A percentile compares a stretch with the other conserved stretches of the same genome.
phyloP scores from a whole-genome alignment of 805 yeast genomes.

The Blastobotrys chiropterorum region DNA sequence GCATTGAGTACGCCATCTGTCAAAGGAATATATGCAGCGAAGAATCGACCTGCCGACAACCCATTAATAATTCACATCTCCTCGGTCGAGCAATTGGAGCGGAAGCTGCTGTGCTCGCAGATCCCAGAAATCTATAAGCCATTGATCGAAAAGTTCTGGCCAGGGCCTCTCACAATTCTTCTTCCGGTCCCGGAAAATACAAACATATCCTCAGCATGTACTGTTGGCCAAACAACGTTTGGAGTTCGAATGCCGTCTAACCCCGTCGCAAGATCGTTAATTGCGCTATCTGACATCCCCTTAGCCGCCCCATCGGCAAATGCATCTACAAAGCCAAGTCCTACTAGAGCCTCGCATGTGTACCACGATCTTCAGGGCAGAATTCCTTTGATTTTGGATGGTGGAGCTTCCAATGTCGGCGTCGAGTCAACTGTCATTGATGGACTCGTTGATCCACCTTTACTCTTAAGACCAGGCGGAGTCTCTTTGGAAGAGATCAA shows the following conservation, averaged over 20 bases:
- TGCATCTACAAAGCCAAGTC: slow-evolving; percentile 92
- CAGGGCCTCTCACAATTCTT: slow-evolving; percentile 89
- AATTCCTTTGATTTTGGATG: slow-evolving; percentile 83
- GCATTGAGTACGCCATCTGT: slow-evolving; percentile 72
- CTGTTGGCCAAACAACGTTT: slow-evolving; percentile 83
- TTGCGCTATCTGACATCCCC: slow-evolving; percentile 78
- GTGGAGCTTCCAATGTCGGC: slow-evolving; percentile 84
- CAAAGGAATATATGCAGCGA: slow-evolving; percentile 71
- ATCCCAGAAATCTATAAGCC: slow-evolving; percentile 66
- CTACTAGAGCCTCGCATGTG: slow-evolving; percentile 85
- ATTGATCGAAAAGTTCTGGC: slow-evolving; percentile 75
- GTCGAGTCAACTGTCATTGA: slow-evolving; percentile 93
- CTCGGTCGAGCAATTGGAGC: slow-evolving; percentile 61
- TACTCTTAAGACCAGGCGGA: slow-evolving; percentile 92
- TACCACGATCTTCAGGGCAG: slow-evolving; percentile 68
- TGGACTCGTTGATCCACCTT: slow-evolving; percentile 79
- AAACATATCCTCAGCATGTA: slow-evolving; percentile 61
- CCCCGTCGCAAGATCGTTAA: slow-evolving; percentile 85
- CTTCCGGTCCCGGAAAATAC: slow-evolving; percentile 44
- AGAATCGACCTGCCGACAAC: slow-evolving; percentile 91
- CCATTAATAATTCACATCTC: slow-evolving; percentile 90
- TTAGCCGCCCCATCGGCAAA: slow-evolving; percentile 98
- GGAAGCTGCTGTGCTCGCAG: slow-evolving; percentile 41
- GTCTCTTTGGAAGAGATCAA: slow-evolving; percentile 71
- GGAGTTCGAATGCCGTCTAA: slow-evolving; percentile 88